Base-by-base conservation (phyloP, 73 alveolate genomes). In the Symbiodinium natans region DNA sequence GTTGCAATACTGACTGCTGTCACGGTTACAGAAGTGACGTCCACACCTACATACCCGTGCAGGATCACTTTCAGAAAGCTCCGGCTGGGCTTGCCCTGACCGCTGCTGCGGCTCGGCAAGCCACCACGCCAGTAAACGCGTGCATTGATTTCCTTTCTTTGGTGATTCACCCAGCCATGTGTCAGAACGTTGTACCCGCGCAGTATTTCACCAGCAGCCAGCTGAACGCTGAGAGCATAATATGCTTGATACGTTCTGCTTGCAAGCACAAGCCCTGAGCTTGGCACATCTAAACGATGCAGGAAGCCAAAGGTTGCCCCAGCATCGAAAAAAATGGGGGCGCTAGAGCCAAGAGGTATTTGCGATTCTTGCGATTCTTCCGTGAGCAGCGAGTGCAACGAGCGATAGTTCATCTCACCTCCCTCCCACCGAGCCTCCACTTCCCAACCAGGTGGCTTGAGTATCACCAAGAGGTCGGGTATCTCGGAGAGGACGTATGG, bases 281-380 rank as follows among this genome's bases (percentile, higher is more conserved):
- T 86, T 39, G 93, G 93, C 56, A 86, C 93, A 36, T 86, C 93
- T 31, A 86, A 25, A 54, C 93, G 93, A 36, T 86, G 93, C 83
- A 86, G 27, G 68, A 86, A 86, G 54, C 93, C 93, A 21, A 52
- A 86, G 56, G 93, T 86, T 40, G 56, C 54, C 25, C 10, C 29
- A 7, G 94, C 68, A 36, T 86, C 94, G 1, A 27, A 80, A 25
- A 86, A 54, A 33, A 86, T 86, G 41, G 84, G 84, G 27, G 77
- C 17, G 13, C 21, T 13, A n/a, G n/a, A n/a, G n/a, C n/a, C n/a
- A n/a, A n/a, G n/a, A 19, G 5, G 59, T 21, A 13, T 21, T 21
- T 21, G 29, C 17, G 1, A 15, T 25, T 63, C 34, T 63, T 19
- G 77, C 40, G 77, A 63, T n/a, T n/a, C n/a, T n/a, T n/a, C n/a